Base-by-base conservation (phyloP, 2,329 filamentous ascomycete genomes). In the Aotearoamyces nothofagi region DNA sequence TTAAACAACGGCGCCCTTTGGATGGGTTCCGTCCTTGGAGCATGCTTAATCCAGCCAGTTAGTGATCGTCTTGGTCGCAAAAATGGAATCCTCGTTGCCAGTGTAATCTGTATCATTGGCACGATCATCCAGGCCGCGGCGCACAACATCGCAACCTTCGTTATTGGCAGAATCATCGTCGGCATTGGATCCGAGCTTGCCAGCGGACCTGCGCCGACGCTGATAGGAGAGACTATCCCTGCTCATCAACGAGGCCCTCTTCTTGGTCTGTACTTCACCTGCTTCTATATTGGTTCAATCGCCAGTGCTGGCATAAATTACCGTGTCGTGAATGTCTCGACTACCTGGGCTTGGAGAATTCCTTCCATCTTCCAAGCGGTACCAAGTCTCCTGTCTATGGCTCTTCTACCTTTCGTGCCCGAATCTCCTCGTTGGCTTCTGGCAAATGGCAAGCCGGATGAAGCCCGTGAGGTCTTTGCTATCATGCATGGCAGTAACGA, bases 1-100 rank as follows among this genome's bases (percentile, higher is more conserved):
- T 32, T 53, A 17, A 52, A 52, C 36, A 45, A 44, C 5, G 35
- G 28, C 4, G 33, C 31, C 12, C n/a, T n/a, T n/a, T n/a, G n/a
- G n/a, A n/a, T n/a, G n/a, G n/a, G n/a, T n/a, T 27, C 33, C 13
- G 35, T 32, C 15, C 31, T 29, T 4, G 33, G 33, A 26, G 30
- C 27, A 26, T 78, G 70, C 59, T 93, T 94, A 40, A 78, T 71
- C n/a, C 74, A 70, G 61, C 87, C 92, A 39, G 75, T 70, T 1
- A 20, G 25, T 3, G 30, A 32, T 17, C 28, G 30, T 24, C 30
- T 24, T 5, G 30, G 30, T 10, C 23, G 30, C 9, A 13, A 20
- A 17, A 26, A 32, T 10, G 15, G 17, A n/a, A 32, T 32, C n/a
- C 28, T 32, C 14, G 27, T 24, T 24, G 27, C 30, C 6, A 23